Base-by-base conservation (phyloP, 495 filamentous ascomycete genomes). In the Daldinia vernicosa region DNA sequence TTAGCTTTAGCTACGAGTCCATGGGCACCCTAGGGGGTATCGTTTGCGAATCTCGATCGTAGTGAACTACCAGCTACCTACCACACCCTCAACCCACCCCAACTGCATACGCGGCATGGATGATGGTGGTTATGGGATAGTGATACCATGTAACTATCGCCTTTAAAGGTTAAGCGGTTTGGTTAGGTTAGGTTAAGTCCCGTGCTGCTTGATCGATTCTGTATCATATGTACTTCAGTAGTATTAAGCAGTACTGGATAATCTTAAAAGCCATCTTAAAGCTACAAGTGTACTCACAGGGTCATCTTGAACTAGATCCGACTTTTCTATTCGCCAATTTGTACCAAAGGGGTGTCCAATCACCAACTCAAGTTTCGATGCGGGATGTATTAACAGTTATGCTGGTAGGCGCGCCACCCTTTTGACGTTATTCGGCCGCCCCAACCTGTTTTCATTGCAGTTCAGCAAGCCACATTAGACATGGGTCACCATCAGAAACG, bases 361-460 rank as follows among this genome's bases (percentile, higher is more conserved):
- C 6, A 27, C 33, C 45, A 57, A 68, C 60, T 60, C 63, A 70
- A 73, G 66, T 57, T 58, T 52, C 66, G 24, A 43, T n/a, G 4
- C 22, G 7, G 28, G 17, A 54, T 63, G 58, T 43, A 47, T 30
- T n/a, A n/a, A n/a, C n/a, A n/a, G n/a, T n/a, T n/a, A n/a, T n/a
- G n/a, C n/a, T n/a, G n/a, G n/a, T n/a, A n/a, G n/a, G n/a, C n/a
- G n/a, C n/a, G n/a, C n/a, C n/a, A n/a, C n/a, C n/a, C n/a, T n/a
- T n/a, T n/a, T n/a, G n/a, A n/a, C n/a, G n/a, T n/a, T n/a, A n/a
- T n/a, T n/a, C n/a, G n/a, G n/a, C n/a, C n/a, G 35, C 54, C 57
- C 58, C 12, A 76, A 69, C 74, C 56, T 52, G 74, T 76, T 76
- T 76, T 74, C 39, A 50, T 28, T 65, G 64, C 56, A 60, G 47